A percentile compares a stretch with the other conserved stretches of the same genome.
These are phyloP conservation scores for Backusella sp. DNA, from an alignment of 192 early-diverging fungal species.

Conservation along the genomic window DNA sequence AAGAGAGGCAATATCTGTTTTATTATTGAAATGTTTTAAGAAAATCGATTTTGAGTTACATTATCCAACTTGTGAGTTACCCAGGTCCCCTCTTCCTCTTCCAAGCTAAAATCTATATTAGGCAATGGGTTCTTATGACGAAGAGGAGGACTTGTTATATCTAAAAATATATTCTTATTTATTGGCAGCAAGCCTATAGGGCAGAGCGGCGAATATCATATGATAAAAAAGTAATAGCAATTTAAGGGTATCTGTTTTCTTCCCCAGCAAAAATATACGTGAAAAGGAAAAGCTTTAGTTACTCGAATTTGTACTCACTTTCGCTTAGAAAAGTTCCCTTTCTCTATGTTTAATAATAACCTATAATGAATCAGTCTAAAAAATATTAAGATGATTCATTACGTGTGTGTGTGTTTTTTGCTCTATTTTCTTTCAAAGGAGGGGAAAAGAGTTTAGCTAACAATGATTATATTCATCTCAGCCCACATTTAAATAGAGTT, in stretches of 20 bases:
- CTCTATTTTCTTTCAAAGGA: not conserved
- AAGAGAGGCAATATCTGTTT: not conserved
- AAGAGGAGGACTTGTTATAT: not conserved
- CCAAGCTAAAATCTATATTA: not conserved
- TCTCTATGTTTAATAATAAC: not conserved
- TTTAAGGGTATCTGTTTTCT: not conserved
- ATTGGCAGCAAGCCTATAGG: not conserved
- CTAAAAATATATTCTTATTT: not conserved
- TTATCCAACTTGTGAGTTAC: not conserved
- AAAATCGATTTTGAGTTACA: not conserved
- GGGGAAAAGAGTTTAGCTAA: not conserved
- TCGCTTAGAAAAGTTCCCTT: not conserved
- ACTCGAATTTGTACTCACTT: not conserved
- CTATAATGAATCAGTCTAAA: not conserved
- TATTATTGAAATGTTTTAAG: not conserved
- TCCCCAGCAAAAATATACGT: not conserved
- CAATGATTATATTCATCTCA: not conserved
- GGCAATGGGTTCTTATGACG: not conserved
- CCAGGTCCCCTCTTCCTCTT: not conserved
- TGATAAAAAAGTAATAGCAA: not conserved
- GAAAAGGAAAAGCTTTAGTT: not conserved
- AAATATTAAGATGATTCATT: not conserved
- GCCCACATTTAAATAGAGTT: not conserved
- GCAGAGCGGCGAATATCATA: not conserved
- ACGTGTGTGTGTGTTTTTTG: not conserved